phyloP scores from a whole-genome alignment of 2,329 filamentous ascomycete genomes.

The Paraphaeosphaeria sporulosa region DNA sequence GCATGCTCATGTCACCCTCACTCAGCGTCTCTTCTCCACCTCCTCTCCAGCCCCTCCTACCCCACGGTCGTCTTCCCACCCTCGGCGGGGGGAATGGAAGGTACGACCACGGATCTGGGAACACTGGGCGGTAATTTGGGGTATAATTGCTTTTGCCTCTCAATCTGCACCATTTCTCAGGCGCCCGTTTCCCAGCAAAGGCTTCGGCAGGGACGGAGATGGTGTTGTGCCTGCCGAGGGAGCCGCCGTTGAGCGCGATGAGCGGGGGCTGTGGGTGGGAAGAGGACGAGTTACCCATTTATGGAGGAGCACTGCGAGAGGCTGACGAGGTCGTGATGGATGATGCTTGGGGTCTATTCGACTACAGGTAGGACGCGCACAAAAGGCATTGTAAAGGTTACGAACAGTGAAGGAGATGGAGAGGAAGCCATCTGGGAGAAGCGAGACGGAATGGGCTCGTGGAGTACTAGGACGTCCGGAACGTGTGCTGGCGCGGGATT shows the following conservation, averaged over 20 bases:
- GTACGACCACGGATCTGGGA: background rate
- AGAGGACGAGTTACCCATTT: slow-evolving; percentile 27
- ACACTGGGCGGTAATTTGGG: background rate
- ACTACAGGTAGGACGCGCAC: background rate
- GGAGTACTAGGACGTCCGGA: background rate
- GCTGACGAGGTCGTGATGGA: background rate
- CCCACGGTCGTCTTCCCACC: background rate
- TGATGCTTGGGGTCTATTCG: background rate
- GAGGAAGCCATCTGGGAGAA: background rate
- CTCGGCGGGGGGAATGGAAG: background rate
- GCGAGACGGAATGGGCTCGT: background rate
- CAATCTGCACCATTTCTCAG: no score
- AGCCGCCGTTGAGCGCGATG: slow-evolving; percentile 29
- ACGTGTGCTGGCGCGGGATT: slow-evolving; percentile 5
- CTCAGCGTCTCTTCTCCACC: background rate
- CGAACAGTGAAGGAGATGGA: background rate
- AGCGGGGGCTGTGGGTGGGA: slow-evolving; percentile 29
- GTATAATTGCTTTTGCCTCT: no score
- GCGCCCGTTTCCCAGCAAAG: slow-evolving; percentile 1
- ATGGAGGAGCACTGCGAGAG: background rate
- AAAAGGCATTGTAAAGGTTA: no score
- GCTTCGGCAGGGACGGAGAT: slow-evolving; percentile 29
- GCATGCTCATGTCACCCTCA: background rate
- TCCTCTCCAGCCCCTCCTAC: background rate
- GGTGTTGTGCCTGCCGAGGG: slow-evolving; percentile 17